Evolutionary conservation across 2,329 filamentous ascomycete genomes (phyloP), one percentile per base, ranked within the genome.

Genomic region (Nannizziopsis arthrosporioides): DNA sequence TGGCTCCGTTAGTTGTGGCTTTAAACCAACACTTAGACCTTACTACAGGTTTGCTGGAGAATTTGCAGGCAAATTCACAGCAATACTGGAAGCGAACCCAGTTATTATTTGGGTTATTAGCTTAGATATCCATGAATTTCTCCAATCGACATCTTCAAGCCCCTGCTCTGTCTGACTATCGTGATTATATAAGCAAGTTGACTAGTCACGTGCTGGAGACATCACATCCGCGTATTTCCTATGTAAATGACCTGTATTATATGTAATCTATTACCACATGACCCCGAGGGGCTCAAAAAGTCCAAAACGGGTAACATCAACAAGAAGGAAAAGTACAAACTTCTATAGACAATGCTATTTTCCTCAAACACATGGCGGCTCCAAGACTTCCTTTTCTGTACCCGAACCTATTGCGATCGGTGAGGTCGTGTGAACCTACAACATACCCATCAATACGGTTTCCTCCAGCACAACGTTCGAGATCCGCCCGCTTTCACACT

Each of bases 11-110:
- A 19, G 36, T 44, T 38, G 14, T 14, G 12, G 9, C 12, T 4
- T 22, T 50, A 27, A 5, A 22, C 8, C 14, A 44, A 5, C 40
- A 34, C 10, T 30, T 53, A 27, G n/a, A 40, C 27, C 19, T 48
- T 17, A 17, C 11, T 7, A 17, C 27, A 2, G 35, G 42, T 10
- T 34, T 12, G 9, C 36, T 45, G 36, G 48, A 46, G 14, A 43
- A 11, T 30, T 18, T 53, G 30, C 40, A 22, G 18, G 42, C 14
- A 11, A 31, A 36, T 8, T 48, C 48, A 5, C 19, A 74, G 40
- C 85, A 89, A 44, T 93, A 92, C 63, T 92, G 85, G 80, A 85
- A 83, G 69, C 79, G 84, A 58, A 92, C 85, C 9, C 82, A 77
- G 62, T 65, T 95, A 53, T 65, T 95, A 19, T 94, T 95, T 67